phyloP scores from a whole-genome alignment of 441 rosid genomes.

The Hura crepitans region DNA sequence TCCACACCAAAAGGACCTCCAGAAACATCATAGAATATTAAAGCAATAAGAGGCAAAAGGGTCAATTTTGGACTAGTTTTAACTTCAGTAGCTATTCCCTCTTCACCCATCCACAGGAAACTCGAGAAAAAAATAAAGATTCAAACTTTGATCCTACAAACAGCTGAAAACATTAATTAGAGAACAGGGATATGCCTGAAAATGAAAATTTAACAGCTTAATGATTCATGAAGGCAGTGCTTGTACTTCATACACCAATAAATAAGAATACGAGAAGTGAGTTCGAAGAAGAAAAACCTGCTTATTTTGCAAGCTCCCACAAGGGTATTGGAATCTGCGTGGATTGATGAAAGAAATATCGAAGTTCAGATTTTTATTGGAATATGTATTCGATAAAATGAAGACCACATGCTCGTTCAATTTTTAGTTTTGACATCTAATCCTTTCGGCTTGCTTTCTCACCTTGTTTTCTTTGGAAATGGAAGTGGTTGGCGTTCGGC shows the following conservation, averaged over 20 bases:
- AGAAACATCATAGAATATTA: slow-evolving; percentile 84
- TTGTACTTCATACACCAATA: neutral
- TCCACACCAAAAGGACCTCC: slow-evolving; percentile 98
- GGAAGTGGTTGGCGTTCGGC: neutral
- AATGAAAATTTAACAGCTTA: slow-evolving; percentile 10
- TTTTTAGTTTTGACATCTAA: neutral
- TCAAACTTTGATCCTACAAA: slow-evolving; percentile 15
- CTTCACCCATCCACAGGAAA: slow-evolving; percentile 61
- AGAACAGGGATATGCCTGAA: slow-evolving; percentile 16
- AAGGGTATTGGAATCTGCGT: slow-evolving; percentile 14
- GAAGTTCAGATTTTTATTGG: neutral
- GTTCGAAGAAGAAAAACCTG: slow-evolving; percentile 21
- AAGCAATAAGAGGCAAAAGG: slow-evolving; percentile 67
- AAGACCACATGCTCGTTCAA: neutral
- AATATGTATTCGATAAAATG: neutral
- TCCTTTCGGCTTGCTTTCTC: no score
- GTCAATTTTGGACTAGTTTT: slow-evolving; percentile 60
- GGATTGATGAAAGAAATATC: neutral
- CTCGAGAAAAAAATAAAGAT: slow-evolving; percentile 13
- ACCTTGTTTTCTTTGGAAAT: neutral
- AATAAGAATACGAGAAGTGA: neutral
- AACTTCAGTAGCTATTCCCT: slow-evolving; percentile 37
- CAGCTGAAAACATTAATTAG: neutral
- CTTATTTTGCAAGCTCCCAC: neutral
- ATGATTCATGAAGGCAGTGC: slow-evolving; percentile 2